phyloP scores from a whole-genome alignment of 2,329 filamentous ascomycete species.

The Epichloe gansuensis region DNA sequence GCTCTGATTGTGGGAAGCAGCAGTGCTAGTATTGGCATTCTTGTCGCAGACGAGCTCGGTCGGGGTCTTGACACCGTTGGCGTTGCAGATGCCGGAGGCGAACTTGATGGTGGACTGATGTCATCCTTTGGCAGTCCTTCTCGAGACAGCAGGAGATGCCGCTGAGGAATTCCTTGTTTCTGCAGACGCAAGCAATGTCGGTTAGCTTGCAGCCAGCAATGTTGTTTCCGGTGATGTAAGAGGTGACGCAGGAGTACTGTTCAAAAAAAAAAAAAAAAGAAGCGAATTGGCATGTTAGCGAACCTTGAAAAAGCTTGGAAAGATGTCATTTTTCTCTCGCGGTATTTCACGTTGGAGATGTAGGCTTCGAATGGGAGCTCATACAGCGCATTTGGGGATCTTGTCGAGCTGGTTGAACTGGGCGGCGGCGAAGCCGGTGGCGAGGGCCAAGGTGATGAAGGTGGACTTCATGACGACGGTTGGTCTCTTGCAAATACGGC shows the following conservation, averaged over 20 bases:
- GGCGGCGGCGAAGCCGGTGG: constrained; percentile 22
- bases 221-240: constrained; percentile 18
- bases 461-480: constrained; percentile 23
- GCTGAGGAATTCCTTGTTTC: constrained; percentile 26
- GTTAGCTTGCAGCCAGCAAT: constrained; percentile 27
- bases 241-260: constrained; percentile 22
- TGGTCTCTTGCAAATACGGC: background rate
- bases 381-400: constrained; percentile 22
- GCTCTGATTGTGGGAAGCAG: background rate
- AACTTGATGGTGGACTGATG: constrained; percentile 23
- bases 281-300: background rate
- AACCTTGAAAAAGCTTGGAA: background rate
- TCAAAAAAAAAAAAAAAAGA: background rate
- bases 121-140: constrained; percentile 21
- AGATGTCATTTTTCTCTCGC: too few relatives aligned
- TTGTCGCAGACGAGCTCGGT: constrained; percentile 24
- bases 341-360: background rate
- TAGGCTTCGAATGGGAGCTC: background rate
- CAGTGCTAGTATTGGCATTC: constrained; percentile 4
- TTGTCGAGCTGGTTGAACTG: constrained; percentile 15
- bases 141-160: constrained; percentile 31
- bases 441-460: constrained; percentile 18
- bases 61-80: constrained; percentile 23
- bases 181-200: constrained; percentile 31
- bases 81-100: constrained; percentile 27